Base-by-base conservation (phyloP, 1,284 basidiomycete species). In the Apiotrichum laibachii region DNA sequence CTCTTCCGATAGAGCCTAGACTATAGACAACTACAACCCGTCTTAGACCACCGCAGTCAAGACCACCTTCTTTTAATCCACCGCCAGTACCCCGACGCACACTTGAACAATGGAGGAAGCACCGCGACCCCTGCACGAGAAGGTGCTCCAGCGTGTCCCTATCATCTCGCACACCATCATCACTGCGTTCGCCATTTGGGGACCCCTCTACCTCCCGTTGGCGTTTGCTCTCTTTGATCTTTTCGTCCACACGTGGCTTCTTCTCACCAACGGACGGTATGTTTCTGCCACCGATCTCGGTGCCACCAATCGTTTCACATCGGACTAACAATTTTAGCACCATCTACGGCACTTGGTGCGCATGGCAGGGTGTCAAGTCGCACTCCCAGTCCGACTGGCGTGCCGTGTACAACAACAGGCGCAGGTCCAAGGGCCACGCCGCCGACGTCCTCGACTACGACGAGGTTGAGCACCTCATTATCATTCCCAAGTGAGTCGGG, bases 381-480 rank as follows among this genome's bases (percentile, higher is more conserved):
- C 67, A 72, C 46, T 56, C 66, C 2, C 22, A 33, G n/a, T 61
- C 59, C 22, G 71, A 74, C 56, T 74, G 71, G 70, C 46, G 60
- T 2, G 59, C 62, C 22, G 46, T 46, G 10, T 55, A 53, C 40
- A 35, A 33, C 26, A 46, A 21, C 22, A 52, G 39, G 39, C 50
- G 37, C 42, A 40, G 26, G 15, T 18, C 40, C 16, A 46, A 39
- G 22, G 21, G 44, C 21, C 53, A 26, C 15, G 26, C 34, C n/a
- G 50, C 52, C 18, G 57, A 59, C 21, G 50, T 58, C 13, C 64
- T 67, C 40, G 52, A 59, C 44, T 65, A 63, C 43, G 66, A 65
- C 35, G 59, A 65, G 40, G 69, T 72, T 2, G 62, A 71, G 56
- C 73, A 75, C 57, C 49, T 70, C 21, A 74, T 75, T 57, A 61